Evolutionary conservation across 768 basidiomycete species (phyloP), one percentile per base, ranked within the genome.

Genomic region (Panaeolus cyanescens): DNA sequence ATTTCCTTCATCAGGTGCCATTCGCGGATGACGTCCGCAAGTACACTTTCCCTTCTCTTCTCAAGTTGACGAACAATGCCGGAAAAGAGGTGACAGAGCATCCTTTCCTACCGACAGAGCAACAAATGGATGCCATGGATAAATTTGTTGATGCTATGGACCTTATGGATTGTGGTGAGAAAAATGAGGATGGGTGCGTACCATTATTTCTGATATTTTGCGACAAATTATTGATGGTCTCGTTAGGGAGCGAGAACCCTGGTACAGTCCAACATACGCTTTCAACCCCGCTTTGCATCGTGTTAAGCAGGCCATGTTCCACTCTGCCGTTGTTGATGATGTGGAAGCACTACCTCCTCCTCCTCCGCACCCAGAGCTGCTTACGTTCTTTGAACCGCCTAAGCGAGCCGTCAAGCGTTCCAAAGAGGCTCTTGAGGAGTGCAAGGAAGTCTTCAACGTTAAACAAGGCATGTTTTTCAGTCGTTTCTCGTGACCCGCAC

Each of bases 21-120:
- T 98, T 97, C 69, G 94, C 94, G 2, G 96, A 99, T 71, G 96
- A 99, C 67, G 81, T 95, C 56, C 86, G 95, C 60, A 91, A 87
- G 64, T 94, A 93, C 73, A 87, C 85, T 9, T 98, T 99, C 71
- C 86, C 90, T 0, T 92, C 92, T 0, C 81, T 99, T 31, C 85
- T 88, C 42, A 80, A 80, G 9, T 82, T 96, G 15, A 77, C 89
- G 60, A 89, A 86, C 59, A 91, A 86, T 70, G 89, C 88, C 50
- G 94, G 95, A 2, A 88, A 92, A 66, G 72, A 71, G 0, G 72
- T 98, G 34, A 83, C 76, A 20, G 85, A 87, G 62, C 96, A 99
- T 71, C 86, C 92, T 12, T 91, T 89, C 67, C 74, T 98, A 19
- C 93, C 95, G 10, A 95, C 91, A 0, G 78, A 88, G 56, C 83